Base-by-base conservation (phyloP, 2,329 filamentous ascomycete genomes). In the Didymella arachidicola region DNA sequence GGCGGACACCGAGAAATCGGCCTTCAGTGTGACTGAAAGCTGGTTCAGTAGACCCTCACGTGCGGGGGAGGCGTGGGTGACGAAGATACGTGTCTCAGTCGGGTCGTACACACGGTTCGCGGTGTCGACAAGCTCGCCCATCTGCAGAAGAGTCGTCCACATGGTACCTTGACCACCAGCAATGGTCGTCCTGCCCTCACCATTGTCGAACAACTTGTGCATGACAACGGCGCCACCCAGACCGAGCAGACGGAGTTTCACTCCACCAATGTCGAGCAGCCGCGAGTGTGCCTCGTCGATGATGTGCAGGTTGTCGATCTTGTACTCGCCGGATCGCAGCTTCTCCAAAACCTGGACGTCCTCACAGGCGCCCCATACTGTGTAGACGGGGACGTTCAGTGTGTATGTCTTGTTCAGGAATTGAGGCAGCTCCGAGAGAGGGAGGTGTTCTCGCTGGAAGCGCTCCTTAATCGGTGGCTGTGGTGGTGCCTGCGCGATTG, bases 181-280 rank as follows among this genome's bases (percentile, higher is more conserved):
- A 78, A 99, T 99, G 2, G 96, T 99, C 49, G 95, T 99, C 78
- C 94, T 89, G 60, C 95, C 95, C 75, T 99, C 95, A 53, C 95
- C 95, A 68, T 99, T 99, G 78, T 99, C 95, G 73, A 99, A 99
- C 18, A 99, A 87, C 84, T 99, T 99, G 84, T 99, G 95, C 93
- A 99, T 99, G 60, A 99, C 95, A 5, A 99, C 94, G 7, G 95
- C 95, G 71, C 95, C 95, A 65, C 95, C 95, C 32, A 99, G 84
- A 62, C 95, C 95, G 29, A 99, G 86, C 48, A 99, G 85, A 72
- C 95, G 91, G 65, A 99, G 87, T 85, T 98, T 98, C 54, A 99
- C 92, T 57, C 95, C 95, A 56, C 94, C 95, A 60, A 98, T 84
- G 79, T 99, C 95, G 57, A 99, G 85, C 68, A 99, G 83, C 83